Conservation (phyloP, 2,329 filamentous ascomycete species). For the Thermomyces lanuginosus region DNA sequence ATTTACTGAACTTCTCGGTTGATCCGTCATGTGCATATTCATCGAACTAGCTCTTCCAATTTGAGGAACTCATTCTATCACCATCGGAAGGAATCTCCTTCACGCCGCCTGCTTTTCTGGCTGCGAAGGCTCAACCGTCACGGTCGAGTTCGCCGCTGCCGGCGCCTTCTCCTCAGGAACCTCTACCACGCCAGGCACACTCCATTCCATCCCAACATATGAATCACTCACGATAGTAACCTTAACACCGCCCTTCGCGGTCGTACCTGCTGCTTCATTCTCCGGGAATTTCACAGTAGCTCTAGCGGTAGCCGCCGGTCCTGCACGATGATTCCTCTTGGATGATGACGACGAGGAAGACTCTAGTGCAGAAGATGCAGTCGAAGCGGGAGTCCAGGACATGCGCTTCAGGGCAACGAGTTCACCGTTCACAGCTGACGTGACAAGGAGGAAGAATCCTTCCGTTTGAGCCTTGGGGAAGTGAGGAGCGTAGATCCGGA, state of each 20-base stretch:
- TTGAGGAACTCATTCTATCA: no score
- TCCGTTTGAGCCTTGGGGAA: conserved; percentile 94
- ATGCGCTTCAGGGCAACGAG: conserved; percentile 75
- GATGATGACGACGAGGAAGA: conserved; percentile 8
- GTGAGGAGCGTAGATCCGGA: conserved; percentile 65
- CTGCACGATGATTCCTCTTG: conserved; percentile 5
- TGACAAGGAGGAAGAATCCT: conserved; percentile 75
- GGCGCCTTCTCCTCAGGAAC: not conserved
- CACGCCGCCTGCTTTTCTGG: not conserved
- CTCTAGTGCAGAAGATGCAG: not conserved
- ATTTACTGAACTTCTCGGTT: no score
- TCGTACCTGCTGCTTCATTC: conserved; percentile 9
- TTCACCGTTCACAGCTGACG: conserved; percentile 44
- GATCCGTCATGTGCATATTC: not conserved
- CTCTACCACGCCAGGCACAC: conserved; percentile 26
- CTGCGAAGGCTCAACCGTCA: conserved; percentile 2
- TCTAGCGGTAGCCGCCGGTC: conserved; percentile 2
- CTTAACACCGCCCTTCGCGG: conserved; percentile 48
- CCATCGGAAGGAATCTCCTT: no score
- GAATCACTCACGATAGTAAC: conserved; percentile 70
- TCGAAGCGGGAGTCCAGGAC: conserved; percentile 51
- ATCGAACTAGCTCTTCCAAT: not conserved
- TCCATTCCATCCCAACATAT: conserved; percentile 62
- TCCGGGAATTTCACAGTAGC: conserved; percentile 25
- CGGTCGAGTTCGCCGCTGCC: conserved; percentile 3